These are phyloP conservation scores for Porcisia deanei DNA, from an alignment of 208 protist genomes.

Conservation along the genomic window DNA sequence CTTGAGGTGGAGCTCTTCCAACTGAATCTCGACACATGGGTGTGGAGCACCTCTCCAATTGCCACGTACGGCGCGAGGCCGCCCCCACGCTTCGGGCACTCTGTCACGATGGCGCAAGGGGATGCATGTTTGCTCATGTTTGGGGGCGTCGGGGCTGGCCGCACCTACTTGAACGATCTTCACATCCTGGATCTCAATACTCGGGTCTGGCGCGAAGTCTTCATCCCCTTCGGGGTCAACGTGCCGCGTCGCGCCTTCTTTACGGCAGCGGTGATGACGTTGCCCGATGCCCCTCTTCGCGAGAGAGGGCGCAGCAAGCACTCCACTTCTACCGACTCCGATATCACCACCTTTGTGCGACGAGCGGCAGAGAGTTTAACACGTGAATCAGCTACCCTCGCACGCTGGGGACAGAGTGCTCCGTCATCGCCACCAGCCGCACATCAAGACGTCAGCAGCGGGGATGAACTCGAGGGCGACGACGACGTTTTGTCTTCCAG, in stretches of 20 bases:
- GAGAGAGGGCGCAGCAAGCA: neutral
- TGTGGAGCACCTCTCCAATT: constrained; percentile 21
- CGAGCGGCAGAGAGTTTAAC: neutral
- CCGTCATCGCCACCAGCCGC: too few relatives aligned
- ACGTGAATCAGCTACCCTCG: neutral
- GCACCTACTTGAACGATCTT: constrained; percentile 61
- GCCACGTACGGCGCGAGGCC: constrained; percentile 69
- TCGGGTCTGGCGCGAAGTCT: constrained; percentile 78
- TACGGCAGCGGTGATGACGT: constrained; percentile 34
- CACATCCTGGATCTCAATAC: constrained; percentile 62
- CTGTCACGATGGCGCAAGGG: constrained; percentile 33
- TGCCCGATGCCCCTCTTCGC: neutral
- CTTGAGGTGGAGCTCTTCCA: constrained; percentile 51
- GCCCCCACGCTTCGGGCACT: constrained; percentile 69
- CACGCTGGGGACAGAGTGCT: too few relatives aligned
- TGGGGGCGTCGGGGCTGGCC: constrained; percentile 53
- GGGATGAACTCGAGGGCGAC: constrained; percentile 8
- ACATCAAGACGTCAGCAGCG: neutral
- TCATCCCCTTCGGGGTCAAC: constrained; percentile 43
- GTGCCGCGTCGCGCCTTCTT: constrained; percentile 68
- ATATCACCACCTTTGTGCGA: neutral
- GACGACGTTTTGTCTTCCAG: constrained; percentile 17
- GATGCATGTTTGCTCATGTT: constrained; percentile 56
- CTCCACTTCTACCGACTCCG: neutral
- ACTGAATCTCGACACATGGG: constrained; percentile 35